phyloP scores from a whole-genome alignment of 148 eudicot genomes.

The Tetragonia tetragonoides region DNA sequence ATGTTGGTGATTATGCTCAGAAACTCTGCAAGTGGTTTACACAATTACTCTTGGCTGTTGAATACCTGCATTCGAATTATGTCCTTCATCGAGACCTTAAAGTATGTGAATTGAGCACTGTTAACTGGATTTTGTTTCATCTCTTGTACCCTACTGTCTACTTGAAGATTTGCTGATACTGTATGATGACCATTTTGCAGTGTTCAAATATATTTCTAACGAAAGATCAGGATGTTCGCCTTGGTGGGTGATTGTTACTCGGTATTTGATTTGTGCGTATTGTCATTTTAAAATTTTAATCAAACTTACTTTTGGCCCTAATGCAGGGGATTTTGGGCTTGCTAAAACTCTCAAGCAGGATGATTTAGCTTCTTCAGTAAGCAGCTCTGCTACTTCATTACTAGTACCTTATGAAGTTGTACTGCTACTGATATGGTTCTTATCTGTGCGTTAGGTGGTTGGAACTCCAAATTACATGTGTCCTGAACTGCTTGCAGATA shows the following conservation, averaged over 20 bases:
- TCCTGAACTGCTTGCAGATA: constrained; percentile 96
- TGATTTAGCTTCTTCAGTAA: constrained; percentile 98
- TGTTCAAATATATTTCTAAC: constrained; percentile 98
- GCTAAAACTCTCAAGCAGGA: constrained; percentile 97
- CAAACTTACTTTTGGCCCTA: constrained; percentile 8
- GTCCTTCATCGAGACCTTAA: constrained; percentile 96
- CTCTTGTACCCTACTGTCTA: not conserved
- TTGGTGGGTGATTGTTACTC: constrained; percentile 51
- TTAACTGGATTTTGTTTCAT: constrained; percentile 10
- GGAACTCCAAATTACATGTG: constrained; percentile 99
- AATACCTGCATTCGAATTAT: constrained; percentile 85
- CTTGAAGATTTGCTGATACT: constrained; percentile 19
- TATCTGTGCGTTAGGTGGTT: constrained; percentile 63
- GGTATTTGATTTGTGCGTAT: not conserved
- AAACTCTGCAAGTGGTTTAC: constrained; percentile 91
- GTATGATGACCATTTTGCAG: constrained; percentile 43
- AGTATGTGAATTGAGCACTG: constrained; percentile 37
- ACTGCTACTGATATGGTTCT: constrained; percentile 1
- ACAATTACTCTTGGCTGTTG: constrained; percentile 87
- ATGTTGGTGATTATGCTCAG: constrained; percentile 34
- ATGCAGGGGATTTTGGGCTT: constrained; percentile 95
- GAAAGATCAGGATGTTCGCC: constrained; percentile 86
- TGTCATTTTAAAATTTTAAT: not conserved
- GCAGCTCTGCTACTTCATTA: constrained; percentile 6
- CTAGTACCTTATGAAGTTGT: not conserved